Evolutionary conservation across 768 basidiomycete genomes (phyloP), one percentile per base, ranked within the genome.

Genomic region (Ephemerocybe angulata): DNA sequence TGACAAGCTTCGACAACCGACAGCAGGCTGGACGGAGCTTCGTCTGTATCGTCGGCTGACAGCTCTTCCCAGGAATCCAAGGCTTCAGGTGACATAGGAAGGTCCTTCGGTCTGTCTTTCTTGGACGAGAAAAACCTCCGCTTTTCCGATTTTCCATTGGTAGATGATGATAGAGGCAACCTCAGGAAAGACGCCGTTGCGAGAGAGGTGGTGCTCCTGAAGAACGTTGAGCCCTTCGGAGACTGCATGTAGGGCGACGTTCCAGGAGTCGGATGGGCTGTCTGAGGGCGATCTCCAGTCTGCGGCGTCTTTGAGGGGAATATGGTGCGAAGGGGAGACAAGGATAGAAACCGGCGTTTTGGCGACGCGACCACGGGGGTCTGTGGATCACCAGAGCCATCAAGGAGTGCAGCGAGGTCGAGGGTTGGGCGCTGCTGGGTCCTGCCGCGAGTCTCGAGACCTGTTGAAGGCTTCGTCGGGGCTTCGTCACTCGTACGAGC

Each of bases 31-130:
- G 58, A 60, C 27, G 62, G 67, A 30, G 64, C 62, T 50, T 54
- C 56, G 29, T 53, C 48, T 41, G 58, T 58, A 7, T 53, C 53
- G 7, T 67, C 62, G 24, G 60, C 54, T 8, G 60, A 60, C 13
- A 82, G 59, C n/a, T 79, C 66, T 60, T 81, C 79, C 80, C 80
- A 82, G 12, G 69, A 50, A 15, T 80, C 73, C 27, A 55, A 33
- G 0, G 54, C 54, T 11, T 61, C 60, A n/a, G 35, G 8, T 29
- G 51, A 41, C 19, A 28, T 17, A 2, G 53, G 50, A 12, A 40
- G 55, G 38, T 41, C 29, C 37, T 55, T 60, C 22, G 73, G 76
- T 65, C 72, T 81, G 42, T 70, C 76, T 65, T 35, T 35, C 8
- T 72, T 75, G 33, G 64, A 60, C n/a, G 67, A 62, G 58, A 77